Evolutionary conservation across 2,329 filamentous ascomycete species (phyloP).

Genomic region (Magnaporthiopsis incrustans): DNA sequence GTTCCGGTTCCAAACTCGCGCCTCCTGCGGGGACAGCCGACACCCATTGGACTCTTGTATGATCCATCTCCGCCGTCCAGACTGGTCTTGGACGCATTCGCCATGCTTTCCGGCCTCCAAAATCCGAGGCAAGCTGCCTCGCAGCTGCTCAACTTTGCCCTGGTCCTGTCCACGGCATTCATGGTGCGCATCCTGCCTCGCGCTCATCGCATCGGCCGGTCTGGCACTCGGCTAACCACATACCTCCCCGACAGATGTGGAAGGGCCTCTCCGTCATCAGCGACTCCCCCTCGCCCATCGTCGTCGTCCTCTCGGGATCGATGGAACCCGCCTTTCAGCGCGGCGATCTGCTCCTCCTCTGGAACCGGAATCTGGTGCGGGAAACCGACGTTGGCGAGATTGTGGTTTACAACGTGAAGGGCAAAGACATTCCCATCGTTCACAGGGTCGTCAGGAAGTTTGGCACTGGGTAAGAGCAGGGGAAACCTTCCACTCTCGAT

Average conservation of each 20-base stretch:
- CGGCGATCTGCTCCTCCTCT: slow-evolving; percentile 67
- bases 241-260: slow-evolving; percentile 53
- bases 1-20: background rate
- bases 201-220: background rate
- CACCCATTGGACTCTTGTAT: background rate
- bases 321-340: slow-evolving; percentile 81
- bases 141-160: slow-evolving; percentile 82
- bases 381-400: slow-evolving; percentile 44
- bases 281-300: slow-evolving; percentile 69
- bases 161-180: slow-evolving; percentile 84
- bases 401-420: slow-evolving; percentile 71
- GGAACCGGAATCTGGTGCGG: slow-evolving; percentile 59
- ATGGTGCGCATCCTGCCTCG: slow-evolving; percentile 51
- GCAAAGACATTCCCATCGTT: slow-evolving; percentile 96
- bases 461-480: slow-evolving; percentile 41
- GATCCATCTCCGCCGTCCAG: background rate
- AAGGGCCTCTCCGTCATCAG: slow-evolving; percentile 76
- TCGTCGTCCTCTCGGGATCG: slow-evolving; percentile 75
- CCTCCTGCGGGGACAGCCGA: background rate
- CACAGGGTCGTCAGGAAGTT: slow-evolving; percentile 80
- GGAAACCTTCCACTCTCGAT: slow-evolving; percentile 8
- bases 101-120: slow-evolving; percentile 60
- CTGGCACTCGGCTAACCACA: slow-evolving; percentile 10
- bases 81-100: slow-evolving; percentile 13
- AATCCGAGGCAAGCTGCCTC: slow-evolving; percentile 75